Conservation (phyloP, 2,329 filamentous ascomycete species). For the Pseudocercospora fuligena region DNA sequence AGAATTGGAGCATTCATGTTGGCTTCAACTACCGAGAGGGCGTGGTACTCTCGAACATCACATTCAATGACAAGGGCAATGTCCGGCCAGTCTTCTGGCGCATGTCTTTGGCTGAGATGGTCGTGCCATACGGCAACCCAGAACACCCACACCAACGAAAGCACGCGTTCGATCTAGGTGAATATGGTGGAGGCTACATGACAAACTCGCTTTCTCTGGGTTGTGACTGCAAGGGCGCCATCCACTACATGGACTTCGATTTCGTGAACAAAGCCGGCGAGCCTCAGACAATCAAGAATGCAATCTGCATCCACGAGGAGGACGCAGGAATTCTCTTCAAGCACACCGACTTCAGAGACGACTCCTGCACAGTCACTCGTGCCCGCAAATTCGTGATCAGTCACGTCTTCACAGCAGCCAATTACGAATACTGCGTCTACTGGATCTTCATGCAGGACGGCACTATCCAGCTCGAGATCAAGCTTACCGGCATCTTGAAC, state of each 20-base stretch:
- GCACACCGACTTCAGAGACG: constrained; percentile 84
- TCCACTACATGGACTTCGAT: constrained; percentile 87
- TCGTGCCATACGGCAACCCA: constrained; percentile 84
- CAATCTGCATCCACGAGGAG: constrained; percentile 94
- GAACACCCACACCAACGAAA: constrained; percentile 81
- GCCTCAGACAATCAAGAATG: constrained; percentile 85
- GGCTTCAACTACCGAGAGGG: constrained; percentile 96
- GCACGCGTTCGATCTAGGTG: constrained; percentile 77
- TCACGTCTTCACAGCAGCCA: constrained; percentile 92
- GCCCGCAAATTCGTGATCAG: constrained; percentile 85
- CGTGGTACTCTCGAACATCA: constrained; percentile 87
- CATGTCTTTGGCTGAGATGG: constrained; percentile 89
- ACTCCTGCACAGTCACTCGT: constrained; percentile 82
- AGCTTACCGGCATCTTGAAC: constrained; percentile 90
- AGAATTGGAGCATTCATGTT: constrained; percentile 91
- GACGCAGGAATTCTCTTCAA: constrained; percentile 92
- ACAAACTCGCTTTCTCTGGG: constrained; percentile 76
- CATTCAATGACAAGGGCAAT: constrained; percentile 80
- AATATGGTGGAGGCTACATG: constrained; percentile 84
- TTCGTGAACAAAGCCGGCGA: constrained; percentile 77
- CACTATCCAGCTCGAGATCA: constrained; percentile 86
- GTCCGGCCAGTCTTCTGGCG: constrained; percentile 84
- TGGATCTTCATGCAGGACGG: constrained; percentile 94
- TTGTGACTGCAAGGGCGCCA: constrained; percentile 86
- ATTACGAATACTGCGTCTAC: constrained; percentile 88